These are phyloP conservation scores for Pseudocercospora eumusae DNA, from an alignment of 2,329 filamentous ascomycete species.

Conservation along the genomic window DNA sequence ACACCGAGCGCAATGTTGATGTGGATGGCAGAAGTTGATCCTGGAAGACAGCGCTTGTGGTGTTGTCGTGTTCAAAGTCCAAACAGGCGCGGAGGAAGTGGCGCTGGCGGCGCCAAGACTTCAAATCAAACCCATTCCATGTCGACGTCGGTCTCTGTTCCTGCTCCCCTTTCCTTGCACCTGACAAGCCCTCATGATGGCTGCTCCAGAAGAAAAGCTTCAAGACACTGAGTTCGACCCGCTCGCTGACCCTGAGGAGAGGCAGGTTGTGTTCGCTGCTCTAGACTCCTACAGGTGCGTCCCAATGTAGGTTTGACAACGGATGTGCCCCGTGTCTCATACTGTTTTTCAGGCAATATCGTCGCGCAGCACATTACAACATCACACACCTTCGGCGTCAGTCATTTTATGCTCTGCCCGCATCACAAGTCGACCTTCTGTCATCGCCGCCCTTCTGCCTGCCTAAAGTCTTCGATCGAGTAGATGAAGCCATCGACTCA, in stretches of 20 bases:
- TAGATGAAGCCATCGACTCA: conserved; percentile 84
- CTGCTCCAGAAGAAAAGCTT: not conserved
- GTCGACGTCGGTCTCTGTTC: not conserved
- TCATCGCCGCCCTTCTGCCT: conserved; percentile 79
- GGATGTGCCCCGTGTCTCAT: conserved; percentile 15
- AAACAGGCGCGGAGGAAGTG: not conserved
- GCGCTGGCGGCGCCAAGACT: not conserved
- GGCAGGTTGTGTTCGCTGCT: conserved; percentile 74
- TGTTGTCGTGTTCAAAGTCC: not conserved
- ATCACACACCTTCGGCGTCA: conserved; percentile 87
- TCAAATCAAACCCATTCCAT: not conserved
- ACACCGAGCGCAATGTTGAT: not conserved
- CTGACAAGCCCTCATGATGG: not conserved
- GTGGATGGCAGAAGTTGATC: not conserved
- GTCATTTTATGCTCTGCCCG: conserved; percentile 88
- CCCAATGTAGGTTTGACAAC: conserved; percentile 10
- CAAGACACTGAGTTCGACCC: conserved; percentile 56
- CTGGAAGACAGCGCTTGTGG: not conserved
- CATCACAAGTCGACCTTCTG: conserved; percentile 79
- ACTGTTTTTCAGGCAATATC: conserved; percentile 56
- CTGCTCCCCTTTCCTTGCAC: not conserved
- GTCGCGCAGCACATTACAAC: conserved; percentile 81
- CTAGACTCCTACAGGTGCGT: conserved; percentile 84
- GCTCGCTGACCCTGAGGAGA: conserved; percentile 75
- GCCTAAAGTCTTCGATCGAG: conserved; percentile 71